Conservation (phyloP, 169 alveolate species). For the Cryptosporidium viatorum region DNA sequence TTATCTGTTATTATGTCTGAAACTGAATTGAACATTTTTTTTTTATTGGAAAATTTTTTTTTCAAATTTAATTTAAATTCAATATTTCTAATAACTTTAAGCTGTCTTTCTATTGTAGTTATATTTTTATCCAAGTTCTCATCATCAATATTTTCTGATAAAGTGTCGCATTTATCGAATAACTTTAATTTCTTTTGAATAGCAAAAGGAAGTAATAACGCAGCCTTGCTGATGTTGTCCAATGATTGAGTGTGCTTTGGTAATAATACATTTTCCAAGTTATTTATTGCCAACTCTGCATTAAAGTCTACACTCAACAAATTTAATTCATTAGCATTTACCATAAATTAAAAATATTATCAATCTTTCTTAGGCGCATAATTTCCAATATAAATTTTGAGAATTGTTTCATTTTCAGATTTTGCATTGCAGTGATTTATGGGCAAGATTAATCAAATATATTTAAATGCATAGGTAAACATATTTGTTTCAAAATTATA, state of each 20-base stretch:
- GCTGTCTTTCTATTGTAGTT: not conserved
- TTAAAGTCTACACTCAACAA: slow-evolving; percentile 32
- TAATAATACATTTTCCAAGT: slow-evolving; percentile 14
- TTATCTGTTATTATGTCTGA: not conserved
- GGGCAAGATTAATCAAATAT: too few relatives aligned
- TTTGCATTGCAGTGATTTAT: too few relatives aligned
- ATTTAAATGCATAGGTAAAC: not conserved
- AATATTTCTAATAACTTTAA: slow-evolving; percentile 22
- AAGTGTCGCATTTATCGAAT: not conserved
- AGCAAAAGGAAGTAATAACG: slow-evolving; percentile 48
- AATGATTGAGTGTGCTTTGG: slow-evolving; percentile 43
- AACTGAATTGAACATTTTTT: not conserved
- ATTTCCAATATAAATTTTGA: not conserved
- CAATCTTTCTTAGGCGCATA: not conserved
- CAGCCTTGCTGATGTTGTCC: slow-evolving; percentile 56
- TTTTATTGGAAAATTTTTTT: slow-evolving; percentile 14
- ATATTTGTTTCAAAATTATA: too few relatives aligned
- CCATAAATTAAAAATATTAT: not conserved
- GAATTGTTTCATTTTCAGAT: not conserved
- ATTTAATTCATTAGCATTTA: slow-evolving; percentile 1
- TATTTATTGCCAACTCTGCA: slow-evolving; percentile 22
- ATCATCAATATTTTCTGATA: not conserved
- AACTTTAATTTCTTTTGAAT: slow-evolving; percentile 22
- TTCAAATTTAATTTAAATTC: slow-evolving; percentile 44
- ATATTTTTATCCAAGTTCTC: not conserved